phyloP scores from a whole-genome alignment of 805 yeast genomes.

The Torulaspora microellipsoides region DNA sequence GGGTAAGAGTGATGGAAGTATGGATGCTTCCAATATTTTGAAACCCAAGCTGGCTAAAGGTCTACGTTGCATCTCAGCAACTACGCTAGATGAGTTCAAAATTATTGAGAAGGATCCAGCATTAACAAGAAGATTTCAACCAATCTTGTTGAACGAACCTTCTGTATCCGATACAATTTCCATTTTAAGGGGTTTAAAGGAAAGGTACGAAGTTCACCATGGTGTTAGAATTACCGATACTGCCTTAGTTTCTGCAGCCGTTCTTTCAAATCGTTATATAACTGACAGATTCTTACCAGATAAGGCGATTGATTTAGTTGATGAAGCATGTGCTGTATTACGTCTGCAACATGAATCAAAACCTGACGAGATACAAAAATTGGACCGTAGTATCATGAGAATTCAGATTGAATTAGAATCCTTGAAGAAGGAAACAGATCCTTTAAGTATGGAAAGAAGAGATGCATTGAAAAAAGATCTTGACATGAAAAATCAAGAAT shows the following conservation, averaged over 20 bases:
- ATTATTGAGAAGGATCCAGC: slow-evolving; percentile 97
- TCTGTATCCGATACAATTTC: slow-evolving; percentile 86
- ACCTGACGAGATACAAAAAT: slow-evolving; percentile 87
- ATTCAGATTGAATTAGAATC: slow-evolving; percentile 94
- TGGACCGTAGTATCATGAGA: slow-evolving; percentile 88
- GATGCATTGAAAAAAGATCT: slow-evolving; percentile 68
- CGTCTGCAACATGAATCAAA: slow-evolving; percentile 94
- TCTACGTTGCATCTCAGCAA: slow-evolving; percentile 92
- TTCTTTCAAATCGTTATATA: slow-evolving; percentile 82
- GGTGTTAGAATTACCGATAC: slow-evolving; percentile 93
- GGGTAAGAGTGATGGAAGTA: slow-evolving; percentile 91
- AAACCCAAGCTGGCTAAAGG: slow-evolving; percentile 96
- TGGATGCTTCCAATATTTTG: slow-evolving; percentile 89
- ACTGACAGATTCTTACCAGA: slow-evolving; percentile 91
- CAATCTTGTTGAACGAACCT: slow-evolving; percentile 83
- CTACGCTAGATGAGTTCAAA: slow-evolving; percentile 91
- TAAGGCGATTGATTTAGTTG: slow-evolving; percentile 93
- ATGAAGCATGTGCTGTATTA: slow-evolving; percentile 94
- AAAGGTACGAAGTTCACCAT: slow-evolving; percentile 92
- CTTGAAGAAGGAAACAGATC: slow-evolving; percentile 86
- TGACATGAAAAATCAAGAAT: slow-evolving; percentile 56
- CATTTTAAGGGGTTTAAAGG: slow-evolving; percentile 88
- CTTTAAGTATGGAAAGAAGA: slow-evolving; percentile 72
- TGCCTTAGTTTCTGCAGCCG: slow-evolving; percentile 91
- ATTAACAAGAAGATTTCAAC: slow-evolving; percentile 87